phyloP scores from a whole-genome alignment of 805 yeast species.

The Cyberlindnera saturnus region DNA sequence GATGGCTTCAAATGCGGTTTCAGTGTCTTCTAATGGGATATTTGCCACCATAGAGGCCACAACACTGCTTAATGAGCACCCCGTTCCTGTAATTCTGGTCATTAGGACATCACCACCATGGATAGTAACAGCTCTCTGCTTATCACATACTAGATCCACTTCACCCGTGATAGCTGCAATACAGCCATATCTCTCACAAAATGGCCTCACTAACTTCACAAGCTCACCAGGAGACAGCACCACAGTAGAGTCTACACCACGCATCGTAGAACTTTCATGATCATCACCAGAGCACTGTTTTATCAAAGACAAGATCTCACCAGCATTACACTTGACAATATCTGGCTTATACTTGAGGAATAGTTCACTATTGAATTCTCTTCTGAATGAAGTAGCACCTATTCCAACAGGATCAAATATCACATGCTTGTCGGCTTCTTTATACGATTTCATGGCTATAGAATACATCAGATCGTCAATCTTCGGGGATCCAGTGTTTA shows the following conservation, averaged over 20 bases:
- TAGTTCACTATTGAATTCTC: slow-evolving; percentile 38
- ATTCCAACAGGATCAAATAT: slow-evolving; percentile 92
- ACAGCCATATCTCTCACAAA: slow-evolving; percentile 1
- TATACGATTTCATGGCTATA: slow-evolving; percentile 54
- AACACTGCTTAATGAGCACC: slow-evolving; percentile 75
- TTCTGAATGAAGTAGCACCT: slow-evolving; percentile 68
- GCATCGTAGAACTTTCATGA: slow-evolving; percentile 43
- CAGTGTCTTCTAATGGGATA: neutral
- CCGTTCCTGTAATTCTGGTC: slow-evolving; percentile 73
- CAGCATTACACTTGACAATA: slow-evolving; percentile 82
- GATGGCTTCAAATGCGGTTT: neutral
- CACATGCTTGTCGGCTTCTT: slow-evolving; percentile 49
- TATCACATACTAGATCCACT: neutral
- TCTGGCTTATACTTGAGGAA: slow-evolving; percentile 40
- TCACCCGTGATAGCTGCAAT: slow-evolving; percentile 1
- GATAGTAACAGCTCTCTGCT: slow-evolving; percentile 14
- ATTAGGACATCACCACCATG: slow-evolving; percentile 57
- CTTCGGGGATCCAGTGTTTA: slow-evolving; percentile 70
- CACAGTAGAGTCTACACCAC: slow-evolving; percentile 32
- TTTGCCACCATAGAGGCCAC: slow-evolving; percentile 52
- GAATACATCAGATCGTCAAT: slow-evolving; percentile 33
- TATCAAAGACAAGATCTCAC: slow-evolving; percentile 61
- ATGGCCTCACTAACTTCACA: slow-evolving; percentile 35
- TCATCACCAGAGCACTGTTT: slow-evolving; percentile 34
- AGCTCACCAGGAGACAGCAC: slow-evolving; percentile 21